These are phyloP conservation scores for Basipetospora chlamydospora DNA, from an alignment of 2,329 filamentous ascomycete genomes.

Conservation along the genomic window DNA sequence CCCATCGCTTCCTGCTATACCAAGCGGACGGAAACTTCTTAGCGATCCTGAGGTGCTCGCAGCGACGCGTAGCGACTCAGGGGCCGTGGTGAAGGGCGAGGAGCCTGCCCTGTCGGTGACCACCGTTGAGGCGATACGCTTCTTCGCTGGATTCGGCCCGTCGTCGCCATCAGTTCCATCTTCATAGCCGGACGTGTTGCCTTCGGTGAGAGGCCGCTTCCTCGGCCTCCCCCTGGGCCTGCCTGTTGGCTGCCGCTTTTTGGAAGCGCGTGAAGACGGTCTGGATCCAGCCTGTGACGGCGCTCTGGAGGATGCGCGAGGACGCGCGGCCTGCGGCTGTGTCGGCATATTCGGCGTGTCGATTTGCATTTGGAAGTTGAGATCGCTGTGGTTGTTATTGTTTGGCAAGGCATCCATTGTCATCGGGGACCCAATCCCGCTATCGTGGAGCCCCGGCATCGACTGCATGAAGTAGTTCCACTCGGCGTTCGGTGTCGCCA, in stretches of 20 bases:
- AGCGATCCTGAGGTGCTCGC: conserved; percentile 83
- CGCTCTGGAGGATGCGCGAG: too few relatives aligned
- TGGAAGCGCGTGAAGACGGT: conserved; percentile 46
- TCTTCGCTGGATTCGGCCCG: conserved; percentile 30
- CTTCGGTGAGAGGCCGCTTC: conserved; percentile 32
- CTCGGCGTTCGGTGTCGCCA: conserved; percentile 43
- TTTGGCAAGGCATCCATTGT: conserved; percentile 1
- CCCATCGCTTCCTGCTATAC: conserved; percentile 33
- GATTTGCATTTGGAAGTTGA: background rate
- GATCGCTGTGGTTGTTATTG: background rate
- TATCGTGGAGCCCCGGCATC: conserved; percentile 38
- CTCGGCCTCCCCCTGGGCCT: conserved; percentile 40
- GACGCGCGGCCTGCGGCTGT: background rate
- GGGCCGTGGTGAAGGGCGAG: conserved; percentile 54
- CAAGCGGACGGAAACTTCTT: conserved; percentile 65
- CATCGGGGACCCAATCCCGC: background rate
- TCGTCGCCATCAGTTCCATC: conserved; percentile 48
- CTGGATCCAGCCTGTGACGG: conserved; percentile 27
- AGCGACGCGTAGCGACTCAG: conserved; percentile 74
- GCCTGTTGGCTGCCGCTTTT: conserved; percentile 32
- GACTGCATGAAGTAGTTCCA: conserved; percentile 68
- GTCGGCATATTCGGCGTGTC: background rate
- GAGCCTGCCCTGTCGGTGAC: conserved; percentile 54
- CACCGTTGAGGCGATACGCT: conserved; percentile 65
- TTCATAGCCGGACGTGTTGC: conserved; percentile 63